Conservation (phyloP, 2,329 filamentous ascomycete genomes). For the Alternaria longipes region DNA sequence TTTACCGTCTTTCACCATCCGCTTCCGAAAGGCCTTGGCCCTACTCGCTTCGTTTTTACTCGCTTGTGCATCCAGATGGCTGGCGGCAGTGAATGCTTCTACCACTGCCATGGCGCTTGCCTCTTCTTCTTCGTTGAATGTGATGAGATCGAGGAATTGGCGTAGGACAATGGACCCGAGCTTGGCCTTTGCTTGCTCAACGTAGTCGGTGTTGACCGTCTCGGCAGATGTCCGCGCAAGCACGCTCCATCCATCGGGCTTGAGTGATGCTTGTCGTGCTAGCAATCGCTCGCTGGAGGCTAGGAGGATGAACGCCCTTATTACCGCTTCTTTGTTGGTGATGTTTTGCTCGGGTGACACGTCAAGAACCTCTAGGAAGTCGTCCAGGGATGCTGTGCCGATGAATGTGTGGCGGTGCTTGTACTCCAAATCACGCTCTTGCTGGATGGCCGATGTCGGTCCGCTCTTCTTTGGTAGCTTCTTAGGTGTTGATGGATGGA, state of each 20-base stretch:
- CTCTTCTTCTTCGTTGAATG: conserved; percentile 32
- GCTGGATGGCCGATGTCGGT: conserved; percentile 17
- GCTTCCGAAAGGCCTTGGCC: conserved; percentile 37
- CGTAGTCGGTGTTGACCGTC: conserved; percentile 29
- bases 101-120: conserved; percentile 32
- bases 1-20: conserved; percentile 25
- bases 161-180: conserved; percentile 40
- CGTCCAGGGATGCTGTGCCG: conserved; percentile 43
- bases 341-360: conserved; percentile 26
- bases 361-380: conserved; percentile 42
- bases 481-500: conserved; percentile 10
- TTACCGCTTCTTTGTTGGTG: conserved; percentile 31
- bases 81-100: conserved; percentile 41
- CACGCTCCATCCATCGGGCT: conserved; percentile 37
- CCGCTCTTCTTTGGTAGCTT: conserved; percentile 17
- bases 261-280: conserved; percentile 34
- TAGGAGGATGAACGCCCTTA: conserved; percentile 37
- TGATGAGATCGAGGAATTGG: conserved; percentile 38
- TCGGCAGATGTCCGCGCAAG: conserved; percentile 35
- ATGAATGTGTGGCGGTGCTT: conserved; percentile 48
- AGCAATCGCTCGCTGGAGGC: conserved; percentile 40
- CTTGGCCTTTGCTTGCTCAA: conserved; percentile 36
- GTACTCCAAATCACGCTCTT: conserved; percentile 43
- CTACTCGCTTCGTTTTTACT: conserved; percentile 28
- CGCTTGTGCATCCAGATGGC: conserved; percentile 35